Evolutionary conservation across 2,329 filamentous ascomycete species (phyloP).

Genomic region (Arthrobotrys conoides): DNA sequence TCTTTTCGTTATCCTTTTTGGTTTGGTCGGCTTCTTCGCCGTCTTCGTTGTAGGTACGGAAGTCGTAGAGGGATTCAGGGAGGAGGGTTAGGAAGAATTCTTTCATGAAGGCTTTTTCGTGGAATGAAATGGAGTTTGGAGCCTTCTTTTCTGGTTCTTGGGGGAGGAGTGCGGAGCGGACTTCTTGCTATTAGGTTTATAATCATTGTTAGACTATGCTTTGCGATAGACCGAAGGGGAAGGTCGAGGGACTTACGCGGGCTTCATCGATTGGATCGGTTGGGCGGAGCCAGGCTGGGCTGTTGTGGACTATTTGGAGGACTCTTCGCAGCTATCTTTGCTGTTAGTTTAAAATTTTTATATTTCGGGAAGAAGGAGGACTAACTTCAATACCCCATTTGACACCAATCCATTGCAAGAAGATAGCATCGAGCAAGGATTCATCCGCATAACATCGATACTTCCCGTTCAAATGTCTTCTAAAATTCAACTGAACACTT

Average conservation of each 20-base stretch:
- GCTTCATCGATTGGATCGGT: constrained; percentile 39
- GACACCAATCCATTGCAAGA: constrained; percentile 72
- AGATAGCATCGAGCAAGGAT: constrained; percentile 72
- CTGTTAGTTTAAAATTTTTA: not conserved
- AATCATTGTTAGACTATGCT: not conserved
- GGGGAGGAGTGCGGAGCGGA: constrained; percentile 36
- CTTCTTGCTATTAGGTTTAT: constrained; percentile 43
- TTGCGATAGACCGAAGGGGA: not conserved
- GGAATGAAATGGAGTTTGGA: constrained; percentile 8
- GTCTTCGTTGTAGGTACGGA: constrained; percentile 66
- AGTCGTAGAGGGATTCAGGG: constrained; percentile 55
- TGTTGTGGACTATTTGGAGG: constrained; percentile 33
- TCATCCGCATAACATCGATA: constrained; percentile 75
- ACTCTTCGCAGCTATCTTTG: constrained; percentile 41
- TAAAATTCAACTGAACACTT: constrained; percentile 70
- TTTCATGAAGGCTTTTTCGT: constrained; percentile 47
- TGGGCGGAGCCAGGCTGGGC: constrained; percentile 39
- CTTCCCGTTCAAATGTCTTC: constrained; percentile 72
- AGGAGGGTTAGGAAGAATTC: constrained; percentile 59
- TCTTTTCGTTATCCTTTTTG: constrained; percentile 52
- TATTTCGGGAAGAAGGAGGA: not conserved
- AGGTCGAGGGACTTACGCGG: constrained; percentile 17
- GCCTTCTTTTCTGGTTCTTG: not conserved
- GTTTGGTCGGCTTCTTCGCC: constrained; percentile 64
- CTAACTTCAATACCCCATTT: constrained; percentile 70